Percentiles rank a stretch among this genome's conserved stretches.
Conservation (phyloP, 176 grass and related monocot species). For the Hsuehochloa calcarea region DNA sequence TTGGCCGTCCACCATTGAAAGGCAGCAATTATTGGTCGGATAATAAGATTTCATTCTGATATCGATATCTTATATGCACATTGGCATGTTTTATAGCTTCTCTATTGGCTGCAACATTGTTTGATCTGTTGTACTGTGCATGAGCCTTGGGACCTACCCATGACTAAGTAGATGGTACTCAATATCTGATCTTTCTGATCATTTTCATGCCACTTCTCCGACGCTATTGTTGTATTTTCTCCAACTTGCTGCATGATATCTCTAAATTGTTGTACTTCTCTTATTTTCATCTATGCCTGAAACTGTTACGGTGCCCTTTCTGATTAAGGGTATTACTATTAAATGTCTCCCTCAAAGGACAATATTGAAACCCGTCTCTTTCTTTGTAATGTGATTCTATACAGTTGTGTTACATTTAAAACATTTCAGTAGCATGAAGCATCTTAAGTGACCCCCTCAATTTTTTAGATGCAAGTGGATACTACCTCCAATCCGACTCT, state of each 20-base stretch:
- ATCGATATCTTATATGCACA: not conserved
- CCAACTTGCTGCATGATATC: not conserved
- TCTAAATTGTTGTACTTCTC: not conserved
- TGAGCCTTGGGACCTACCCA: not conserved
- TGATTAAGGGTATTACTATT: not conserved
- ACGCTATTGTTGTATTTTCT: not conserved
- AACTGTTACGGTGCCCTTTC: not conserved
- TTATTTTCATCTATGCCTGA: not conserved
- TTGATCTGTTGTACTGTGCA: not conserved
- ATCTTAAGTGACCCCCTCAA: not conserved
- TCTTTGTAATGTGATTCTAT: not conserved
- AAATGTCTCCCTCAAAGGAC: not conserved
- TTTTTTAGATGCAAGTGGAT: conserved; percentile 89
- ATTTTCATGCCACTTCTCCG: not conserved
- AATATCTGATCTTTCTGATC: not conserved
- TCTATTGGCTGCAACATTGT: not conserved
- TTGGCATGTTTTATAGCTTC: not conserved
- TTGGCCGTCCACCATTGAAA: not conserved
- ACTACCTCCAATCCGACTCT: conserved; percentile 42
- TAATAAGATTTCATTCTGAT: not conserved
- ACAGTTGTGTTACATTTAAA: not conserved
- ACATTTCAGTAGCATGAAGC: not conserved
- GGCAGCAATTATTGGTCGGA: not conserved
- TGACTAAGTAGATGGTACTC: not conserved
- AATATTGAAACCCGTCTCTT: not conserved